A percentile compares a stretch with the other conserved stretches of the same genome.
phyloP scores from a whole-genome alignment of 495 filamentous ascomycete genomes.

The Durotheca rogersii region DNA sequence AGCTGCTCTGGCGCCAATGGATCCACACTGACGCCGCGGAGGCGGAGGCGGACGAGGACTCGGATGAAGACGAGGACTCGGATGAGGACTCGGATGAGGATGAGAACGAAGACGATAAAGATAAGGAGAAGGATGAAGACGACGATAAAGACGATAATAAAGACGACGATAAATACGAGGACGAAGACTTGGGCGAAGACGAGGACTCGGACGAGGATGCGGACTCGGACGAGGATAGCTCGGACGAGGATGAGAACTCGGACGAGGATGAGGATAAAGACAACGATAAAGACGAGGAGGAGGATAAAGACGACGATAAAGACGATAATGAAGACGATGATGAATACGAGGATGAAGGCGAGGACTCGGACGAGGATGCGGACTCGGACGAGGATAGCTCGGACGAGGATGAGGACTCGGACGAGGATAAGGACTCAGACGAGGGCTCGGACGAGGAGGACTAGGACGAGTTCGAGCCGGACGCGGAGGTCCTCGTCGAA shows the following conservation, averaged over 20 bases:
- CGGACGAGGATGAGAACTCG: constrained; percentile 1
- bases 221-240: not conserved
- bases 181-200: no score
- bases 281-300: constrained; percentile 4
- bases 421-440: no score
- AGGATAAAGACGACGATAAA: not conserved
- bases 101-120: constrained; percentile 7
- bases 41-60: not conserved
- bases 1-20: constrained; percentile 9
- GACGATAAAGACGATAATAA: not conserved
- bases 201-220: not conserved
- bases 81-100: constrained; percentile 14
- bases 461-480: no score
- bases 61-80: constrained; percentile 5
- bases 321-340: no score
- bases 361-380: constrained; percentile 1
- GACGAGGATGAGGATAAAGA: no score
- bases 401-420: no score
- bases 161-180: no score
- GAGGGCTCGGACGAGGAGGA: no score
- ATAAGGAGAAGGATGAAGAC: constrained; percentile 9
- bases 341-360: no score
- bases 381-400: no score
- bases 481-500: no score
- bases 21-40: not conserved